phyloP scores from a whole-genome alignment of 1,284 basidiomycete species.

The Ustilago shanxiensis region DNA sequence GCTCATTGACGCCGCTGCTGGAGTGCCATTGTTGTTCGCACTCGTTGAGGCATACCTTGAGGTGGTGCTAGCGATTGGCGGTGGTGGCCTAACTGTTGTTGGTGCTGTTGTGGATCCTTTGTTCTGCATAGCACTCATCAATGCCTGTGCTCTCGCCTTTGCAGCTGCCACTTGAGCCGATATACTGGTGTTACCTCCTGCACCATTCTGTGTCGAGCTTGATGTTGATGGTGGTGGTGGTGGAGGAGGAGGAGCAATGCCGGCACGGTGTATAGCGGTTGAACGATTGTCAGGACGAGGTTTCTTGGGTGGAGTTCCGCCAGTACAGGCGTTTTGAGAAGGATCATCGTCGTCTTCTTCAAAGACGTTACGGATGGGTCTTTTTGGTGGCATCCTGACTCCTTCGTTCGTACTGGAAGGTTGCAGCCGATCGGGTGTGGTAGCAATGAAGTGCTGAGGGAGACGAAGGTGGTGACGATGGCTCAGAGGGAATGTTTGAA shows the following conservation, averaged over 20 bases:
- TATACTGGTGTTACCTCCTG: slow-evolving; percentile 24
- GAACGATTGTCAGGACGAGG: slow-evolving; percentile 15
- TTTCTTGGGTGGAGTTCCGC: slow-evolving; percentile 44
- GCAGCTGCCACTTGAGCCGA: slow-evolving; percentile 58
- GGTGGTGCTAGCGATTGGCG: background rate
- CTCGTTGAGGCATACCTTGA: slow-evolving; percentile 14
- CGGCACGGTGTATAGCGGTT: slow-evolving; percentile 10
- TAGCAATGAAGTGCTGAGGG: too few relatives aligned
- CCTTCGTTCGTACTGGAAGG: background rate
- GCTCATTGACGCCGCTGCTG: background rate
- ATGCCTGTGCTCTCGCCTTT: slow-evolving; percentile 48
- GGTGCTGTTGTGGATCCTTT: slow-evolving; percentile 7
- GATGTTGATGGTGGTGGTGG: background rate
- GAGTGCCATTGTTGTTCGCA: background rate
- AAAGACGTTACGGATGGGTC: slow-evolving; percentile 49
- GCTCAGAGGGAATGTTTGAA: background rate
- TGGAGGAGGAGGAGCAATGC: slow-evolving; percentile 12
- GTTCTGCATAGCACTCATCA: slow-evolving; percentile 44
- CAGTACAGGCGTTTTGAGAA: slow-evolving; percentile 7
- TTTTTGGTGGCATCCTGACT: slow-evolving; percentile 43
- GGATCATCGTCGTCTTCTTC: slow-evolving; percentile 46
- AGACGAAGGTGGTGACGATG: background rate
- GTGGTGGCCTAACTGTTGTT: background rate
- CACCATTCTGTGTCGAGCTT: slow-evolving; percentile 10
- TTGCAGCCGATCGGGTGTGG: too few relatives aligned